A percentile compares a stretch with the other conserved stretches of the same genome.
Evolutionary conservation across 225 moss, liverwort and hornwort genomes (phyloP).

Genomic region (Climacium dendroides): DNA sequence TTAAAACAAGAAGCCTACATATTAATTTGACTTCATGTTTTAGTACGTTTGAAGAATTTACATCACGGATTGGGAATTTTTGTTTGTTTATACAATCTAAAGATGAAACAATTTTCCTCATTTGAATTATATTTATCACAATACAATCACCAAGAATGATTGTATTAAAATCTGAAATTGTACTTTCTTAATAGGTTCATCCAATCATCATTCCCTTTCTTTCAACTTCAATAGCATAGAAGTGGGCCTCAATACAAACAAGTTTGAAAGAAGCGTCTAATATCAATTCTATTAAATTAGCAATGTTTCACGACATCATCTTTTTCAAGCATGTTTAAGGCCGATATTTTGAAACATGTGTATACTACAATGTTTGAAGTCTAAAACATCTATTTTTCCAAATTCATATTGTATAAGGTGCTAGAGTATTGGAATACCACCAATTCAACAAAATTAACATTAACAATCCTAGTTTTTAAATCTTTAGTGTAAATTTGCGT

Average conservation of each 20-base stretch:
- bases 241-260: background rate
- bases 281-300: background rate
- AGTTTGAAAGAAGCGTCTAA: too few species aligned
- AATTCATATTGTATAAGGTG: accelerated
- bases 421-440: background rate
- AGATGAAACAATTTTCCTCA: background rate
- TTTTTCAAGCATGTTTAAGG: background rate
- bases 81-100: background rate
- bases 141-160: background rate
- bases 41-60: background rate
- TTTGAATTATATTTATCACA: accelerated
- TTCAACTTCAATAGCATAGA: background rate
- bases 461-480: background rate
- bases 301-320: background rate
- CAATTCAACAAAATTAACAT: background rate
- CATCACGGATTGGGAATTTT: background rate
- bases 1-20: background rate
- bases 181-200: background rate
- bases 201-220: background rate
- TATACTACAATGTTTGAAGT: background rate
- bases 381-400: accelerated
- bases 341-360: background rate
- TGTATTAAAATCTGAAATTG: background rate
- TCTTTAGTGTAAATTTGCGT: background rate
- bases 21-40: background rate